Base-by-base conservation (phyloP, 345 rosid species). In the Trapa incisa region DNA sequence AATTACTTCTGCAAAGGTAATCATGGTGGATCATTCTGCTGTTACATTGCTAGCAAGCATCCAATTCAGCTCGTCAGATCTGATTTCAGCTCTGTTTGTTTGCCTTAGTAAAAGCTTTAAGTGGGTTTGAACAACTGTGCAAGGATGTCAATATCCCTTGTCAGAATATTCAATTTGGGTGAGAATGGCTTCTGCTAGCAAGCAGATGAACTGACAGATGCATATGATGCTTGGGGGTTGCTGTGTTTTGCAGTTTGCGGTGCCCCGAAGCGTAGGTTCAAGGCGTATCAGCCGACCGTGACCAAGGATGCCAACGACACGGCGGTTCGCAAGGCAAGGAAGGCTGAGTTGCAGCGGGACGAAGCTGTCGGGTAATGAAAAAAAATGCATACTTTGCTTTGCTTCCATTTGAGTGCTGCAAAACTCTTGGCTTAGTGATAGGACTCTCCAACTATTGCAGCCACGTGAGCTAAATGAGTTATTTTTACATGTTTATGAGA, bases 211-310 rank as follows among this genome's bases (percentile, higher is more conserved):
- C 13, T 38, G 11, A 16, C 45, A 6, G 1, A 29, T 35, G 9
- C n/a, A 47, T 17, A 16, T 15, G 16, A 54, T 56, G 35, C 29
- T 22, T 56, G 50, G 13, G 22, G 52, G 5, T 15, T 29, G 29
- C 29, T 6, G 3, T 32, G 41, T 67, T 65, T 65, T 79, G 81
- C 87, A 90, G 99, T 94, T 57, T 94, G 97, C 73, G 96, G 91
- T 68, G 98, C 97, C 73, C 96, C 99, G 7, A 94, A 94, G 73
- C 75, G 99, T 70, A 84, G 99, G 68, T 90, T 93, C 48, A 90
- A 79, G 80, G 67, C 82, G 17, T 94, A 86, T 71, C 67, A 71
- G 58, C 88, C 96, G 0, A 68, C 84, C n/a, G 92, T 86, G 71
- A 29, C 76, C 66, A 94, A 77, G 80, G 81, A 80, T 70, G 92